phyloP scores from a whole-genome alignment of 1,139 yeast genomes.

The Suzukiozyma palmioleophila region DNA sequence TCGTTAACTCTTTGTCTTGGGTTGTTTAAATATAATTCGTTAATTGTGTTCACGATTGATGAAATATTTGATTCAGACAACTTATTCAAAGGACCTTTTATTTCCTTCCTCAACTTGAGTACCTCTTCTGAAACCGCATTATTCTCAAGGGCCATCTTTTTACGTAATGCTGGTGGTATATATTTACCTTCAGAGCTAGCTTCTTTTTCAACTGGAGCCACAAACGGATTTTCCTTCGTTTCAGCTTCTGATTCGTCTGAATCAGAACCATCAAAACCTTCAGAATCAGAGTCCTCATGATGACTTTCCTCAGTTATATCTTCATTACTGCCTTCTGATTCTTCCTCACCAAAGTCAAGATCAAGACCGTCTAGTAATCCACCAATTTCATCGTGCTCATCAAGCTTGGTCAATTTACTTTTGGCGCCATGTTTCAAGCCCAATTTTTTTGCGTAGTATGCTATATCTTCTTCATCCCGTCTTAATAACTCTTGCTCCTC shows the following conservation, averaged over 20 bases:
- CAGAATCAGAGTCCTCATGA: slow-evolving; percentile 33
- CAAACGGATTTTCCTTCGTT: slow-evolving; percentile 74
- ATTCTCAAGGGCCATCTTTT: slow-evolving; percentile 40
- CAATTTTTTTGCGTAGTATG: slow-evolving; percentile 76
- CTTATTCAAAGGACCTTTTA: slow-evolving; percentile 81
- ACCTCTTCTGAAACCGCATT: slow-evolving; percentile 43
- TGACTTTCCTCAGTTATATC: slow-evolving; percentile 30
- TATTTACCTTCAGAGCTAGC: slow-evolving; percentile 33
- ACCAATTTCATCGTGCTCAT: slow-evolving; percentile 66
- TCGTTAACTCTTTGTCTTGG: slow-evolving; percentile 79
- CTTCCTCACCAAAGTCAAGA: slow-evolving; percentile 34
- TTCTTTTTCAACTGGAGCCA: slow-evolving; percentile 56
- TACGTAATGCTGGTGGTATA: slow-evolving; percentile 81
- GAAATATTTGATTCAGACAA: slow-evolving; percentile 80
- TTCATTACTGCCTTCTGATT: slow-evolving; percentile 18
- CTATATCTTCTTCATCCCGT: slow-evolving; percentile 75
- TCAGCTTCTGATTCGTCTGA: slow-evolving; percentile 23
- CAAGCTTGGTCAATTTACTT: slow-evolving; percentile 40
- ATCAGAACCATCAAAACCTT: slow-evolving; percentile 38
- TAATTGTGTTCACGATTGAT: slow-evolving; percentile 65
- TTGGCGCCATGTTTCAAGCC: slow-evolving; percentile 59
- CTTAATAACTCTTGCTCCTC: slow-evolving; percentile 43
- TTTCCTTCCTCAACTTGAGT: slow-evolving; percentile 48
- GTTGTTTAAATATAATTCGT: slow-evolving; percentile 54
- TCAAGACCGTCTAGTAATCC: slow-evolving; percentile 78